Base-by-base conservation (phyloP, 2,329 filamentous ascomycete species). In the Elsinoe necatrix region DNA sequence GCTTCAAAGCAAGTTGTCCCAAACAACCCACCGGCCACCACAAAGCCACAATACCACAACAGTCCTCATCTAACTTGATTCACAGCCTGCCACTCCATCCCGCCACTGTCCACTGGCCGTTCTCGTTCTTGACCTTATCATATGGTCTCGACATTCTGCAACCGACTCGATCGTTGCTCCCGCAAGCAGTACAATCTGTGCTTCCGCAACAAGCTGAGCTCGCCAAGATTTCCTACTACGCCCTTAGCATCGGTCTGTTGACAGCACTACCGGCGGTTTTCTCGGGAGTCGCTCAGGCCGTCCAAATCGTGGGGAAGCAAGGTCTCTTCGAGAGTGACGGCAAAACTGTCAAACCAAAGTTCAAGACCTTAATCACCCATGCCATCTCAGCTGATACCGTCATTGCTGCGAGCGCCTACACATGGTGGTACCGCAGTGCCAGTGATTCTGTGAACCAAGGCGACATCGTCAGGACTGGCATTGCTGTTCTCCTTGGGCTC, bases 101-200 rank as follows among this genome's bases (percentile, higher is more conserved):
- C 4, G 59, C 57, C 2, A 59, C 69, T 9, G 72, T 77, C 43
- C 75, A 77, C 65, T 75, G 74, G 63, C 75, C 75, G 18, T 69
- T 77, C 55, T 69, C 73, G 57, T 75, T 76, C 65, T 68, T 73
- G 58, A 62, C 67, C 42, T 65, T 75, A 12, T 69, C 72, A 34
- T 73, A 70, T 51, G 69, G 59, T 42, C 70, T 76, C 58, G 74
- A 77, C 62, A 67, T 68, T 29, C 61, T 73, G 16, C 66, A 72
- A 63, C 64, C 65, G 56, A 65, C 67, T 16, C 63, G 67, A 55
- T 63, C 68, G n/a, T 60, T 58, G 57, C 64, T 70, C 35, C 68
- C 68, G 39, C 48, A 57, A 39, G 37, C 42, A 57, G 25, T 67
- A 59, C 64, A 69, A 18, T 69, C 66, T 27, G 62, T 66, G 23